Percentiles rank a stretch among this genome's conserved stretches.
These are phyloP conservation scores for Syncephalastrum sp. DNA, from an alignment of 371 early-diverging fungal genomes.

Conservation along the genomic window DNA sequence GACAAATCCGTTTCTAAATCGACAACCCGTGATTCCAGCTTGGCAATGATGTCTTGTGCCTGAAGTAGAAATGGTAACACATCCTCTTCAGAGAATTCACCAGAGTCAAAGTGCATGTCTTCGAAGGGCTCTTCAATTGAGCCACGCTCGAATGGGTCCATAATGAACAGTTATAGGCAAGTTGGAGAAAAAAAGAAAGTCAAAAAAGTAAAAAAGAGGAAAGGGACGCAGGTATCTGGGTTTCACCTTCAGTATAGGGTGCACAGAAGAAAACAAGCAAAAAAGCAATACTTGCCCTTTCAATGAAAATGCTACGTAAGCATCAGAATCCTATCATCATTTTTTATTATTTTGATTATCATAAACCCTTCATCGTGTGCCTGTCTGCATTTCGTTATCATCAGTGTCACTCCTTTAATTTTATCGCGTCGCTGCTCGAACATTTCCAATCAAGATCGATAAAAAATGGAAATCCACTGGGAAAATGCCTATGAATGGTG, in stretches of 20 bases:
- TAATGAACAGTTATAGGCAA: conserved; percentile 2
- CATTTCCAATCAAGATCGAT: too few species aligned
- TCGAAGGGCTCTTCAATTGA: conserved; percentile 8
- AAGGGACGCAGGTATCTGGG: background rate
- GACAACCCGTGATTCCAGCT: conserved; percentile 52
- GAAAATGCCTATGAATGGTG: too few species aligned
- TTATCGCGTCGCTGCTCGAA: too few species aligned
- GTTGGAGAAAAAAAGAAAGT: background rate
- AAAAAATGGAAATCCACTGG: too few species aligned
- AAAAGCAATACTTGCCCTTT: too few species aligned
- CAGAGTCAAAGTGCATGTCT: conserved; percentile 14
- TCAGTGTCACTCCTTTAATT: too few species aligned
- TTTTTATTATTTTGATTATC: too few species aligned
- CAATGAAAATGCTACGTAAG: too few species aligned
- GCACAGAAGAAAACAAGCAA: background rate
- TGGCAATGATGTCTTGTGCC: conserved; percentile 55
- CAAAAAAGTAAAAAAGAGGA: conserved; percentile 3
- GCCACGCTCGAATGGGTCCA: background rate
- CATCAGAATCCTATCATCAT: too few species aligned
- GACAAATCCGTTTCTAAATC: conserved; percentile 56
- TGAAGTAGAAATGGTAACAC: conserved; percentile 55
- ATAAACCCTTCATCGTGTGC: too few species aligned
- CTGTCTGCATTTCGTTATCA: too few species aligned
- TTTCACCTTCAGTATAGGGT: background rate
- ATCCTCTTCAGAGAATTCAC: conserved; percentile 45